Evolutionary conservation across 495 filamentous ascomycete genomes (phyloP), one percentile per base, ranked within the genome.

Genomic region (Xylaria acuta): DNA sequence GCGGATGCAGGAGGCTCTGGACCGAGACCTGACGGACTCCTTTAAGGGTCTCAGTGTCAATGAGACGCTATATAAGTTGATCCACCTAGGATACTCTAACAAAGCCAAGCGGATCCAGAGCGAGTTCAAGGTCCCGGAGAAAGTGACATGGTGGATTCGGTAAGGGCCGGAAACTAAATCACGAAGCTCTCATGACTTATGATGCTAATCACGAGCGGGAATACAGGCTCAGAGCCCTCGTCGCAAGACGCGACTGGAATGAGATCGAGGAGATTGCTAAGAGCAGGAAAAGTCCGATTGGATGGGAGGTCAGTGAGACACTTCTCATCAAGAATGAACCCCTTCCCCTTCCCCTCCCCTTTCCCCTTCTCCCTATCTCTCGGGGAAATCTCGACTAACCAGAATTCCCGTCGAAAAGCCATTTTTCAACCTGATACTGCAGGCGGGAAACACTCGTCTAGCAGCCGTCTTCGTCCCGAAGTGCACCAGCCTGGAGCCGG

Each of bases 111-210:
- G 94, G 82, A 83, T 98, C 32, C 92, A 95, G 79, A 90, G 87
- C 75, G 95, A 98, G 75, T 99, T 98, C 83, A 96, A 93, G 80
- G 90, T 99, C 49, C 88, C 93, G 0, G 96, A 98, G 75, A 94
- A 92, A 80, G 92, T 93, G 12, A 91, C 88, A 74, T 94, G 93
- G 90, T 98, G 95, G 96, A 84, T 97, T 62, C 80, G 86, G 87
- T 88, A 74, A 75, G 82, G 75, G 12, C 11, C 20, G 12, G 32
- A 32, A 30, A n/a, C 53, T 60, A 38, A 11, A n/a, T 22, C 43
- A 2, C 1, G 3, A 30, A 25, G 16, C 7, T 22, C 18, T 32
- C n/a, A 22, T 0, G 6, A 9, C 7, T 27, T 30, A 53, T 53
- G 25, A 25, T 25, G 43, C 38, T 67, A 62, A 54, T 30, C 67